Conservation (phyloP, 129 eudicot genomes). For the Artemisia tridentata region DNA sequence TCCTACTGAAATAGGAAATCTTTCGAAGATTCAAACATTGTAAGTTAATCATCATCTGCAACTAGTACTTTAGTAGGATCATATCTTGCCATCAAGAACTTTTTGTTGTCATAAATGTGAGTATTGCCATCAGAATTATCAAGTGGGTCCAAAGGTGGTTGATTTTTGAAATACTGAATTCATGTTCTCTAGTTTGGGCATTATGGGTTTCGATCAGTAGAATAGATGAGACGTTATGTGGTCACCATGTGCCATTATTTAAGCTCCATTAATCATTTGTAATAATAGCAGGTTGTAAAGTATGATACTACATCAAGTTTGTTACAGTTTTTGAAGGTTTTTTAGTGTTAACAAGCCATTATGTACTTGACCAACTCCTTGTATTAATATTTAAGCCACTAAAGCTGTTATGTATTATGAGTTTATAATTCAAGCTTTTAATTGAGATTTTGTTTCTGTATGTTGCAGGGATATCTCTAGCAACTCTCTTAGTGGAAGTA, state of each 20-base stretch:
- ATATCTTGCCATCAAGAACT: background rate
- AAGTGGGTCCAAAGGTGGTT: background rate
- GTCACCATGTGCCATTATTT: too few relatives aligned
- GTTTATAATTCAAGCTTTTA: background rate
- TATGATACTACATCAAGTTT: too few relatives aligned
- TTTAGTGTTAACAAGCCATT: too few relatives aligned
- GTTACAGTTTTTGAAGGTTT: too few relatives aligned
- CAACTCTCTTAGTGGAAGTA: conserved; percentile 89
- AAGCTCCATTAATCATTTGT: too few relatives aligned
- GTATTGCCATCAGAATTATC: background rate
- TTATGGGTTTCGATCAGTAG: too few relatives aligned
- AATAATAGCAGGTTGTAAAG: too few relatives aligned
- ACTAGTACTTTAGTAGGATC: background rate
- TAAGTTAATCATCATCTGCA: conserved; percentile 42
- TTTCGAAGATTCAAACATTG: conserved; percentile 66
- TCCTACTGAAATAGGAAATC: conserved; percentile 83
- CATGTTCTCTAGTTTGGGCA: background rate
- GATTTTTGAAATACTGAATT: background rate
- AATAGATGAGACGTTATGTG: too few relatives aligned
- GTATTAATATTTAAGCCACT: background rate
- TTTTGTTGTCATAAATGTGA: too few relatives aligned
- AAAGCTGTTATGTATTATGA: background rate
- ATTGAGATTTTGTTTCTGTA: conserved; percentile 11
- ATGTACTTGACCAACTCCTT: too few relatives aligned
- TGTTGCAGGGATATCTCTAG: conserved; percentile 85